Evolutionary conservation across 345 rosid genomes (phyloP), one percentile per base, ranked within the genome.

Genomic region (Sisymbrium altissimum): DNA sequence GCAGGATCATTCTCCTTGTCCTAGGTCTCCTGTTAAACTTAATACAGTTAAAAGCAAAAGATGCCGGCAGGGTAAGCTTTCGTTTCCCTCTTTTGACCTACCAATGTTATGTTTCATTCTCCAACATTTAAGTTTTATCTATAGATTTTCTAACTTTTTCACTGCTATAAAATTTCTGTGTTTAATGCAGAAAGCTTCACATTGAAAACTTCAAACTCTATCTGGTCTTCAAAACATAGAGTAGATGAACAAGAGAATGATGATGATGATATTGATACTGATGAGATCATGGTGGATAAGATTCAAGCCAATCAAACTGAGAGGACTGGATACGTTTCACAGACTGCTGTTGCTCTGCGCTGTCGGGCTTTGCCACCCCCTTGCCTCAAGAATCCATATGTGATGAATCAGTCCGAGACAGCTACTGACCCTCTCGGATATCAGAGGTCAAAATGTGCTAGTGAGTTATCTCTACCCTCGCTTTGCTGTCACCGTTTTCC

Each of bases 291-390:
- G 70, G 53, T 68, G 45, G 89, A 84, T 62, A 83, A 81, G 69
- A 38, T 72, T 66, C 36, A 58, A 49, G 44, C 44, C 35, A 32
- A 29, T 36, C 87, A 61, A 70, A 40, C 50, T 18, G 82, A 86
- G 66, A 86, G 81, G 65, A 19, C 44, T 21, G 87, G 81, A 83
- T 92, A 87, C 78, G 88, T 95, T 32, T 84, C 99, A 38, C 88
- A 84, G 54, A 85, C 96, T 75, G 99, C 97, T 21, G 84, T 96
- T 77, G 88, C 95, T 56, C 84, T 92, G 62, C 84, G 98, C 40
- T 96, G 90, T 40, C 88, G 90, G 43, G 96, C 82, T 77, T 84
- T 85, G 93, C 98, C 97, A 38, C 98, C 98, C 64, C 99, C 98
- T 72, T 92, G 98, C 83, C 76, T 96, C 56, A 86, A 83, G 80